A percentile compares a stretch with the other conserved stretches of the same genome.
These are phyloP conservation scores for Pseudocohnilembus persalinus DNA, from an alignment of 169 alveolate genomes.

Conservation along the genomic window DNA sequence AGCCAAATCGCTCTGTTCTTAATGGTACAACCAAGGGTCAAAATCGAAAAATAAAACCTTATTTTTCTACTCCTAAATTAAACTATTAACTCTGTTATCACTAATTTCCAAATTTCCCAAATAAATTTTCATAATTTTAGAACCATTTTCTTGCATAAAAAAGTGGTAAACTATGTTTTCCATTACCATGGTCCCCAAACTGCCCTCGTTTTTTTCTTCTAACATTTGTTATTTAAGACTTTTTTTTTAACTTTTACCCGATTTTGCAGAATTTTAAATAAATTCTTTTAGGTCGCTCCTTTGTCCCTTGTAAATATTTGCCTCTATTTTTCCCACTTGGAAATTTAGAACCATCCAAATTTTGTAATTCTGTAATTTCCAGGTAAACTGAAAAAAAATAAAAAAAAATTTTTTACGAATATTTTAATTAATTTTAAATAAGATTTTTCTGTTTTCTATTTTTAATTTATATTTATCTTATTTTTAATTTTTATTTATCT, in stretches of 20 bases:
- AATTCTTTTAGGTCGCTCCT: conserved; percentile 15
- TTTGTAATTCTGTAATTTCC: conserved; percentile 8
- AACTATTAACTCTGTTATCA: conserved; percentile 14
- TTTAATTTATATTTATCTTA: too few relatives aligned
- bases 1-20: too few relatives aligned
- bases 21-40: conserved; percentile 7
- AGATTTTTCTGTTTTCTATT: too few relatives aligned
- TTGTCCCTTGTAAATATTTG: conserved; percentile 18
- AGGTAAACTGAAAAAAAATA: not conserved
- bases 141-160: conserved; percentile 34
- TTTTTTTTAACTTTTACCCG: not conserved
- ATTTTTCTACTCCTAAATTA: conserved; percentile 4
- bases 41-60: conserved; percentile 2
- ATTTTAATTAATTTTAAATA: too few relatives aligned
- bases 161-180: conserved; percentile 13
- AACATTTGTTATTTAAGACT: not conserved
- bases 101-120: conserved; percentile 2
- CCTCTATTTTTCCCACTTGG: conserved; percentile 5
- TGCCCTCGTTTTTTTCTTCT: not conserved
- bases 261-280: not conserved
- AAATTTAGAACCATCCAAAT: conserved; percentile 34
- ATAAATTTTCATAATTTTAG: conserved; percentile 20
- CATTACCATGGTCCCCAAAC: not conserved
- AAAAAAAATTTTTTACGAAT: not conserved
- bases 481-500: too few relatives aligned